Conservation (phyloP, 176 grass and related monocot species). For the Oryza longistaminata region DNA sequence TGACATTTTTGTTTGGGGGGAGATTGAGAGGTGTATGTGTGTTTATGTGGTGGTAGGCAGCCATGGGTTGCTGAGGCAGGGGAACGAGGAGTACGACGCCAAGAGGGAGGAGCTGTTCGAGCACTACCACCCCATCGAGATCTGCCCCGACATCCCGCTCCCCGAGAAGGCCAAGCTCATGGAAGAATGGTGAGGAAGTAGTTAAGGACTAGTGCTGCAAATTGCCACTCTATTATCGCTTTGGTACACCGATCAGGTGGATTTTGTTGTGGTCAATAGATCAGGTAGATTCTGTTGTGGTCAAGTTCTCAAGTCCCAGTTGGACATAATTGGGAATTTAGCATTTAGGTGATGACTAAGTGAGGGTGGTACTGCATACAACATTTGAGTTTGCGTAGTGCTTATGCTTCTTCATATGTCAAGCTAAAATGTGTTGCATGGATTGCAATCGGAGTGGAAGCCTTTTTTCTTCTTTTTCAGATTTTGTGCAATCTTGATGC, state of each 20-base stretch:
- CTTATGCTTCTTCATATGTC: not conserved
- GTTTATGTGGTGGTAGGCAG: constrained; percentile 49
- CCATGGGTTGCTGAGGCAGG: constrained; percentile 85
- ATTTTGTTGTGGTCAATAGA: not conserved
- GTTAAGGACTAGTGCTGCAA: not conserved
- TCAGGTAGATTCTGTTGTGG: not conserved
- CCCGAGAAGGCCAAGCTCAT: constrained; percentile 88
- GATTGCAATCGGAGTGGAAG: not conserved
- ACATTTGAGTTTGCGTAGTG: not conserved
- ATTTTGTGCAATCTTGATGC: not conserved
- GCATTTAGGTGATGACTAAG: not conserved
- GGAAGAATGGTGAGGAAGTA: constrained; percentile 76
- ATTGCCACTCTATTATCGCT: not conserved
- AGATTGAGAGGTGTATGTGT: constrained; percentile 7
- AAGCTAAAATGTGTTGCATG: not conserved
- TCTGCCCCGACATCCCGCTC: constrained; percentile 68
- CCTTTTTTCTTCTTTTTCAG: not conserved
- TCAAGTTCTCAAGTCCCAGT: constrained; percentile 1
- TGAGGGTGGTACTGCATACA: not conserved
- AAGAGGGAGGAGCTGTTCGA: constrained; percentile 83
- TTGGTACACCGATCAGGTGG: not conserved
- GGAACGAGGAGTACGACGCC: constrained; percentile 71
- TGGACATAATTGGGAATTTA: not conserved
- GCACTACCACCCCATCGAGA: constrained; percentile 92
- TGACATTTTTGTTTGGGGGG: not conserved